Percentiles rank a stretch among this genome's conserved stretches.
These are phyloP conservation scores for Iodosphaeria phyllophila DNA, from an alignment of 2,329 filamentous ascomycete species.

Conservation along the genomic window DNA sequence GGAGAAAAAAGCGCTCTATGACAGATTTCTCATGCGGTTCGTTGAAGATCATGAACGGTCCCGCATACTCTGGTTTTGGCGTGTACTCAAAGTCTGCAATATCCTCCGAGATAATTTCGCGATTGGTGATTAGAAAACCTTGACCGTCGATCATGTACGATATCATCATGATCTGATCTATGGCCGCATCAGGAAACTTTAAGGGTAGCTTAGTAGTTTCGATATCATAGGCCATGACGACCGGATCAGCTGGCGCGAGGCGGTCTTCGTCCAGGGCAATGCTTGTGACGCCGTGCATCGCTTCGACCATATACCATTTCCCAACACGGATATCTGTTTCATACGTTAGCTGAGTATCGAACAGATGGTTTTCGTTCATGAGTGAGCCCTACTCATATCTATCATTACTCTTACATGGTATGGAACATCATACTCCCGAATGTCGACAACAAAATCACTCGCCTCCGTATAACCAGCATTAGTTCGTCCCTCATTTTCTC, in stretches of 20 bases:
- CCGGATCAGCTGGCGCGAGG: conserved; percentile 77
- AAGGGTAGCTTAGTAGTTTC: conserved; percentile 90
- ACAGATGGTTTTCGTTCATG: background rate
- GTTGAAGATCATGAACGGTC: conserved; percentile 95
- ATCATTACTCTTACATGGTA: conserved; percentile 99
- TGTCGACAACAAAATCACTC: conserved; percentile 95
- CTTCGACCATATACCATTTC: conserved; percentile 93
- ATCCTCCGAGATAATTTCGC: conserved; percentile 93
- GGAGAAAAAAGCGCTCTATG: conserved; percentile 82
- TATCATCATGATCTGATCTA: conserved; percentile 99
- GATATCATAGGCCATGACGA: conserved; percentile 99
- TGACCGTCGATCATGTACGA: conserved; percentile 99
- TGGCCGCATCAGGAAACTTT: conserved; percentile 86
- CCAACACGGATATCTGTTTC: conserved; percentile 72
- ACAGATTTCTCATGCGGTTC: conserved; percentile 81
- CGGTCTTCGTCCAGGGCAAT: conserved; percentile 73
- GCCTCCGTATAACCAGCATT: conserved; percentile 66
- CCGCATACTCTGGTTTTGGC: conserved; percentile 86
- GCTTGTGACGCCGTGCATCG: conserved; percentile 77
- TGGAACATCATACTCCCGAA: conserved; percentile 96
- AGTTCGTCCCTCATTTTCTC: conserved; percentile 62
- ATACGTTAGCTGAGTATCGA: background rate
- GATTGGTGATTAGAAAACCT: conserved; percentile 93
- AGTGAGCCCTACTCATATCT: conserved; percentile 46
- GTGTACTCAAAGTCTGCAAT: conserved; percentile 98